Evolutionary conservation across 208 protist genomes (phyloP), one percentile per base, ranked within the genome.

Genomic region (Leishmania aethiopica): DNA sequence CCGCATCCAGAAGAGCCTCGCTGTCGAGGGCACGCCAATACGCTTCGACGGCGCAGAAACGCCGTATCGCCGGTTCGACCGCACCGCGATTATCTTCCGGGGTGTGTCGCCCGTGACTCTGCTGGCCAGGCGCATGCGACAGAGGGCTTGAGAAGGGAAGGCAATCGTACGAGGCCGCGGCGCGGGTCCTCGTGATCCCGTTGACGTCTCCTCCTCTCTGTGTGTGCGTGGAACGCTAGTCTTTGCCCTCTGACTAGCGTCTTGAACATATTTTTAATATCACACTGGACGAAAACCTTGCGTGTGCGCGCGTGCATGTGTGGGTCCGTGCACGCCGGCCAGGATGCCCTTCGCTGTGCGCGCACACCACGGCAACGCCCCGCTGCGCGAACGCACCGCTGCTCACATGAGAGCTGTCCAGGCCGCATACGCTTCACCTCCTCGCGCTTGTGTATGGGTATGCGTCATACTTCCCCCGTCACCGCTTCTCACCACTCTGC

Each of bases 51-150:
- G 91, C 8, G 77, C 78, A 32, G 82, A 85, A 73, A 94, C 91
- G 40, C 83, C 88, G 6, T 87, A 89, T 45, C 83, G 42, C 55
- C 90, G 94, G 40, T 81, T 83, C 42, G 91, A 91, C 72, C 92
- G 94, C 45, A 95, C 92, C 17, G 94, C 91, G 0, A 86, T 97
- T 55, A 97, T 97, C 66, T 95, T 95, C 73, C 81, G 94, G 32
- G 94, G 94, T 13, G 81, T 97, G 22, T 97, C 94, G 1, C 94
- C 94, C 3, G 93, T 97, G 91, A 84, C 92, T 42, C 86, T 97
- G 32, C 82, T 97, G 6, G 77, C 86, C 32, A 49, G 80, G 53
- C 90, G 92, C 60, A 90, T 89, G 84, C 78, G 75, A 2, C 66
- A 79, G 60, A 78, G 55, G 60, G 66, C 28, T 32, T 72, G 75